Conservation (phyloP, 305 asterid genomes). For the Ajuga reptans region DNA sequence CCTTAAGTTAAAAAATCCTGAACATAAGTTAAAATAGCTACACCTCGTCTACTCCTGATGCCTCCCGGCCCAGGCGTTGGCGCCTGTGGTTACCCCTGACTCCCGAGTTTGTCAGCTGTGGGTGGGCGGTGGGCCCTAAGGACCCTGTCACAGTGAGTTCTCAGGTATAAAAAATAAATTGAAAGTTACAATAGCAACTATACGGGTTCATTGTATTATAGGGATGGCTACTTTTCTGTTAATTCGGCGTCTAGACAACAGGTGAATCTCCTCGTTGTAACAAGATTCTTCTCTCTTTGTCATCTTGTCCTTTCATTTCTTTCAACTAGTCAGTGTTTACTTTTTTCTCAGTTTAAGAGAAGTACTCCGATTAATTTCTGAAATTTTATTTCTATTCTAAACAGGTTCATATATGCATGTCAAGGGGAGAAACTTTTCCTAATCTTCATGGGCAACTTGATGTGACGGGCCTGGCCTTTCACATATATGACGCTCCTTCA, state of each 20-base stretch:
- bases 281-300: background rate
- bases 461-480: slow-evolving; percentile 83
- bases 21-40: too few species aligned
- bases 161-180: too few species aligned
- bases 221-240: background rate
- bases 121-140: too few species aligned
- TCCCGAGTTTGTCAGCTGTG: too few species aligned
- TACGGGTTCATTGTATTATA: background rate
- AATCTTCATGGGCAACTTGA: slow-evolving; percentile 99
- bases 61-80: too few species aligned
- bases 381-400: slow-evolving; percentile 17
- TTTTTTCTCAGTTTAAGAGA: background rate
- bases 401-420: slow-evolving; percentile 99
- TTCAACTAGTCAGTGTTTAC: background rate
- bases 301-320: background rate
- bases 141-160: too few species aligned
- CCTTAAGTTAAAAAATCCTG: too few species aligned
- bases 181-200: background rate
- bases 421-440: slow-evolving; percentile 85
- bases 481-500: slow-evolving; percentile 87
- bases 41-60: too few species aligned
- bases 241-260: background rate
- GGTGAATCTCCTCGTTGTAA: background rate
- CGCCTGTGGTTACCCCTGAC: too few species aligned
- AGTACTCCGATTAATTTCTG: slow-evolving; percentile 1